Percentiles rank a stretch among this genome's conserved stretches.
These are phyloP conservation scores for Rubia balearica DNA, from an alignment of 305 asterid species.

Conservation along the genomic window DNA sequence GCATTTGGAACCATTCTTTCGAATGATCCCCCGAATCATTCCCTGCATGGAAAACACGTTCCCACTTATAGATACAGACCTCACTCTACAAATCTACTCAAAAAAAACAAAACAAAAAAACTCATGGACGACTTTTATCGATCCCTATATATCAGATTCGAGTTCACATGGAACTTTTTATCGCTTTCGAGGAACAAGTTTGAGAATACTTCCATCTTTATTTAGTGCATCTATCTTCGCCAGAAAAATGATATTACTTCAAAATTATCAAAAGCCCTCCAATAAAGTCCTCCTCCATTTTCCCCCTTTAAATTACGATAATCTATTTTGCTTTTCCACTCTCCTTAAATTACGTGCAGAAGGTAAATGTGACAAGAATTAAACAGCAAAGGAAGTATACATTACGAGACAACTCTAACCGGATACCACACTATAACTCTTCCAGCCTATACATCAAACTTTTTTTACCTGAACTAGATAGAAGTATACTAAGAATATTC, in stretches of 20 bases:
- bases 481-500: neutral
- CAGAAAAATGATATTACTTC: neutral
- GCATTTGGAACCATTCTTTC: constrained; percentile 70
- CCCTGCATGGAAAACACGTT: constrained; percentile 46
- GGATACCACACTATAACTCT: neutral
- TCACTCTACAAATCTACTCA: neutral
- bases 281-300: neutral
- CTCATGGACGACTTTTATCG: neutral
- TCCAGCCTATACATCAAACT: neutral
- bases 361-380: neutral
- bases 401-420: neutral
- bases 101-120: neutral
- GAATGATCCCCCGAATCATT: constrained; percentile 59
- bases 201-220: neutral
- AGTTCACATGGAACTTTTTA: neutral
- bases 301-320: neutral
- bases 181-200: neutral
- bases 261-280: neutral
- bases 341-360: neutral
- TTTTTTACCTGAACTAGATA: neutral
- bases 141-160: neutral
- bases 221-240: neutral
- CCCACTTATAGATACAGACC: neutral
- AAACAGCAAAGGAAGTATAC: neutral
- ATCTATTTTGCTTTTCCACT: neutral